Conservation (phyloP, 2,329 filamentous ascomycete species). For the Plectosphaerella sp. region DNA sequence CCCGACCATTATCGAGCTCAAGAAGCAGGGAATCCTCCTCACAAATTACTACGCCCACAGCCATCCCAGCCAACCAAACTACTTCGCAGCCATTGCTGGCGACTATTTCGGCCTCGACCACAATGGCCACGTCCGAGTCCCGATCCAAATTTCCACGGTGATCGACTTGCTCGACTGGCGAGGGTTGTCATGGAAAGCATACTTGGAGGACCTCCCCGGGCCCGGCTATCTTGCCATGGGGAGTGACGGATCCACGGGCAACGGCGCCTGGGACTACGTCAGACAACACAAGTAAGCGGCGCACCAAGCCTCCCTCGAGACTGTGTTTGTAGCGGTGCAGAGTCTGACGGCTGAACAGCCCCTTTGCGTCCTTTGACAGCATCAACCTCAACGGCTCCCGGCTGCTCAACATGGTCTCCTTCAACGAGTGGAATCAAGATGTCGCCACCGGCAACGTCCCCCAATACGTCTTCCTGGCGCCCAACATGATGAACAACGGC, state of each 20-base stretch:
- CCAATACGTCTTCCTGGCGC: constrained; percentile 61
- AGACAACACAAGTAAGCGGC: constrained; percentile 13
- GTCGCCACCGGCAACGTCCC: constrained; percentile 51
- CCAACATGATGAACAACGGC: constrained; percentile 62
- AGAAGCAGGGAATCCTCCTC: constrained; percentile 37
- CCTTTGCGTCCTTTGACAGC: constrained; percentile 37
- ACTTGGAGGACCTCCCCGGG: constrained; percentile 27
- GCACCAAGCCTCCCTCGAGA: neutral
- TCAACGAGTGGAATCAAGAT: constrained; percentile 57
- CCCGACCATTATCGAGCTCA: constrained; percentile 32
- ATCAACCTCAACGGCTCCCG: constrained; percentile 36
- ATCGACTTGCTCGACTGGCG: constrained; percentile 27
- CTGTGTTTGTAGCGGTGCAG: neutral
- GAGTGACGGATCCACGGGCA: constrained; percentile 26
- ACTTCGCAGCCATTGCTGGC: constrained; percentile 38
- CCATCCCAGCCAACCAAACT: constrained; percentile 41
- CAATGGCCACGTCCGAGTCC: constrained; percentile 37
- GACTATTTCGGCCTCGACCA: constrained; percentile 45
- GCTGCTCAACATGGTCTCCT: constrained; percentile 56
- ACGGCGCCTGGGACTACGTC: constrained; percentile 21
- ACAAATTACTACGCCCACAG: constrained; percentile 42
- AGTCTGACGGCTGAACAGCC: constrained; percentile 19
- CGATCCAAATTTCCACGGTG: constrained; percentile 32
- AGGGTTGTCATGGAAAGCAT: constrained; percentile 25
- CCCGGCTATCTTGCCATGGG: constrained; percentile 37